A percentile compares a stretch with the other conserved stretches of the same genome.
Conservation (phyloP, 192 early-diverging fungal genomes). For the Coemansia sp. region DNA sequence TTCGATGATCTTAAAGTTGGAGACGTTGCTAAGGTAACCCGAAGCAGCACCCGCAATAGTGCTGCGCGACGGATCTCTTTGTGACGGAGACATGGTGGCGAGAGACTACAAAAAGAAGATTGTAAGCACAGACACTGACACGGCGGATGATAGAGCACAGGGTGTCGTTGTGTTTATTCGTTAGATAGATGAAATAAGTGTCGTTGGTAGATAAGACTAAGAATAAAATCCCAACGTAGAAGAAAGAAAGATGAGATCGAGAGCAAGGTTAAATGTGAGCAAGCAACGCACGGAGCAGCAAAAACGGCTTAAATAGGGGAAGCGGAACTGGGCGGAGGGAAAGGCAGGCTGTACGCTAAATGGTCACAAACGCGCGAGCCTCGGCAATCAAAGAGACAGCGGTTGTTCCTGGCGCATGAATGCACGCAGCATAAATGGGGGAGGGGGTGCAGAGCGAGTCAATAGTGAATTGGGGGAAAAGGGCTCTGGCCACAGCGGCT, state of each 20-base stretch:
- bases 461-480: too few relatives aligned
- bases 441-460: background rate
- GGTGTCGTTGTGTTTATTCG: too few relatives aligned
- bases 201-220: background rate
- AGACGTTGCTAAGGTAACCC: slow-evolving; percentile 77
- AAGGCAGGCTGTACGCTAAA: slow-evolving; percentile 5
- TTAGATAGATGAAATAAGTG: too few relatives aligned
- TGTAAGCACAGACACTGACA: background rate
- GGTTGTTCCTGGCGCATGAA: background rate
- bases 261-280: background rate
- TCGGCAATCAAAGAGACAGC: slow-evolving; percentile 10
- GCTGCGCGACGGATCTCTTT: slow-evolving; percentile 52
- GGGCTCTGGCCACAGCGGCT: background rate
- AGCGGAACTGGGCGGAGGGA: background rate
- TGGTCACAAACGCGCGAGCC: slow-evolving; percentile 9
- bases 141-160: too few relatives aligned
- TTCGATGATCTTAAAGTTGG: slow-evolving; percentile 95
- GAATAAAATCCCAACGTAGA: slow-evolving; percentile 1
- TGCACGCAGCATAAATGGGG: slow-evolving; percentile 18
- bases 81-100: slow-evolving; percentile 33
- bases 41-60: slow-evolving; percentile 38
- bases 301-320: slow-evolving; percentile 2
- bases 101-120: slow-evolving; percentile 23
- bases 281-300: background rate
- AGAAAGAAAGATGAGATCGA: background rate